phyloP scores from a whole-genome alignment of 2,329 filamentous ascomycete genomes.

The Fragosphaeria purpurea region DNA sequence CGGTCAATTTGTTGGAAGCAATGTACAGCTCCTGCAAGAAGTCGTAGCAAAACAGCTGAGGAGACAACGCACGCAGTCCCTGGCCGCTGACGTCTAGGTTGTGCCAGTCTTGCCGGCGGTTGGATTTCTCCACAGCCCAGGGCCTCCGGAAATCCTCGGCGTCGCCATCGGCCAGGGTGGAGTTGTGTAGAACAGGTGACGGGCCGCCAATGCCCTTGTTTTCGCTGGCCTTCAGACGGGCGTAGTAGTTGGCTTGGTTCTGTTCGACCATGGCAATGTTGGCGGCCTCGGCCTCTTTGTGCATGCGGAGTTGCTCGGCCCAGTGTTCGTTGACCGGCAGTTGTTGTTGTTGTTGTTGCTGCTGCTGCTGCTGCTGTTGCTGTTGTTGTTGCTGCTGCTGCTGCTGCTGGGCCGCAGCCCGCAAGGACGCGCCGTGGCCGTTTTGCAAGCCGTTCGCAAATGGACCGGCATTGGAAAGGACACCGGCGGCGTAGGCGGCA shows the following conservation, averaged over 20 bases:
- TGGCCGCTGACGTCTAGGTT: slow-evolving; percentile 95
- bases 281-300: slow-evolving; percentile 64
- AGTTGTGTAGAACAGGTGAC: slow-evolving; percentile 37
- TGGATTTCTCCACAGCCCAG: slow-evolving; percentile 53
- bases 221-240: slow-evolving; percentile 57
- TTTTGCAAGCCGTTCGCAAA: slow-evolving; percentile 49
- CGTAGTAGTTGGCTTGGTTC: slow-evolving; percentile 60
- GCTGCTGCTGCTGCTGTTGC: slow-evolving; percentile 26
- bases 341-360: slow-evolving; percentile 24
- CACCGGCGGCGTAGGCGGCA: slow-evolving; percentile 51
- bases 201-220: slow-evolving; percentile 56
- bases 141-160: slow-evolving; percentile 48
- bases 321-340: slow-evolving; percentile 60
- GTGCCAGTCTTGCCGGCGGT: slow-evolving; percentile 75
- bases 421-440: slow-evolving; percentile 27
- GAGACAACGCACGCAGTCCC: slow-evolving; percentile 72
- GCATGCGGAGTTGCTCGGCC: slow-evolving; percentile 75
- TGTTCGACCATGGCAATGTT: slow-evolving; percentile 62
- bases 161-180: slow-evolving; percentile 43
- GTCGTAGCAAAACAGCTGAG: slow-evolving; percentile 72
- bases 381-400: slow-evolving; percentile 20
- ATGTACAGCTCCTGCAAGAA: slow-evolving; percentile 91
- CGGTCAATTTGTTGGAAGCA: slow-evolving; percentile 79
- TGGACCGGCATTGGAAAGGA: slow-evolving; percentile 54
- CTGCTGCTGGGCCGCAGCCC: slow-evolving; percentile 17